These are phyloP conservation scores for Chlamydomonas reinhardtii DNA, from an alignment of 163 green algal genomes.

Conservation along the genomic window DNA sequence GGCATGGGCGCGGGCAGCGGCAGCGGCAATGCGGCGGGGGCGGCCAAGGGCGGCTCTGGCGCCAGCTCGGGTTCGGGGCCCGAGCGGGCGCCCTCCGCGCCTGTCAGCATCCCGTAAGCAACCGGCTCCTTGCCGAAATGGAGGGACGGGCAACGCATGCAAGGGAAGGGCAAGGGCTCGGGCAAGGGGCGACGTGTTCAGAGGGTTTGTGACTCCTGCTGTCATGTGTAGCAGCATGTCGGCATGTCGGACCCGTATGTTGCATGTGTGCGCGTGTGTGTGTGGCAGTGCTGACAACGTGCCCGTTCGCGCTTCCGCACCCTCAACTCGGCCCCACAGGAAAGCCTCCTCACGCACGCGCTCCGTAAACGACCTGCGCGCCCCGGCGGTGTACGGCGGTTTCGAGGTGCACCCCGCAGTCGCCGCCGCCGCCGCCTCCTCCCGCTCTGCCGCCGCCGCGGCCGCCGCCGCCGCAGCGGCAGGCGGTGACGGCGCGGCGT, in stretches of 20 bases:
- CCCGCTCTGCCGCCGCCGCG: not conserved
- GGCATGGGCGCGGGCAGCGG: too few species aligned
- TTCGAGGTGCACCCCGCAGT: constrained; percentile 40
- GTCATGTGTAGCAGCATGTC: too few species aligned
- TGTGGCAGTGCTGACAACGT: too few species aligned
- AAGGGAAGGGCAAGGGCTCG: too few species aligned
- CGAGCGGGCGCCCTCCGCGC: not conserved
- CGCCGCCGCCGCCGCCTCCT: constrained; percentile 24
- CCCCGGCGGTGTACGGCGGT: constrained; percentile 36
- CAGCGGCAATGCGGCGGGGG: not conserved
- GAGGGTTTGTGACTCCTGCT: too few species aligned
- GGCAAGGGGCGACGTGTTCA: too few species aligned
- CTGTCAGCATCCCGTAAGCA: constrained; percentile 11
- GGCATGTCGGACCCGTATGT: too few species aligned
- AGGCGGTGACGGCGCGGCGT: not conserved
- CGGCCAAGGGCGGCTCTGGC: not conserved
- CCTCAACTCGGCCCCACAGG: not conserved
- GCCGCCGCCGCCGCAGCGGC: constrained; percentile 7
- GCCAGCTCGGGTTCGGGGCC: not conserved
- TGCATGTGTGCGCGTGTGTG: too few species aligned
- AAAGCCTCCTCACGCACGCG: constrained; percentile 22
- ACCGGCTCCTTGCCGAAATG: too few species aligned
- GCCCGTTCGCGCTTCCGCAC: too few species aligned
- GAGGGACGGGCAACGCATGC: too few species aligned
- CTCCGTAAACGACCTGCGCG: constrained; percentile 40